Evolutionary conservation across 1,284 basidiomycete genomes (phyloP).

Genomic region (Tilletia indica): DNA sequence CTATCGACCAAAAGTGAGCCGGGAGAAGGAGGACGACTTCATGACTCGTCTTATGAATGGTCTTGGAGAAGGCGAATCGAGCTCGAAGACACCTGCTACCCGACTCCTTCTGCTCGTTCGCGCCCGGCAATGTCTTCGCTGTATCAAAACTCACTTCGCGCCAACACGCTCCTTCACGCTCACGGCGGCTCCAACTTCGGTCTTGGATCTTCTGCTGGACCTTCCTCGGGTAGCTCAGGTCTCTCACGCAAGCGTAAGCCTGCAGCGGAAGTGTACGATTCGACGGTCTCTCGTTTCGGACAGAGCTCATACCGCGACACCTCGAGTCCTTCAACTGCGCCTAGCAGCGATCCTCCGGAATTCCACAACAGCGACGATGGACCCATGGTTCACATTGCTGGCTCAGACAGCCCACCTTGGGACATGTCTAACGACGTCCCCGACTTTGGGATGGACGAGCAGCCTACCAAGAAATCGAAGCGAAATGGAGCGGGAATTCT

Average conservation of each 20-base stretch:
- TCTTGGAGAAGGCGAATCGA: constrained; percentile 27
- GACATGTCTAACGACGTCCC: constrained; percentile 35
- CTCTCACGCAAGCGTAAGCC: constrained; percentile 32
- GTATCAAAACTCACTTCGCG: constrained; percentile 11
- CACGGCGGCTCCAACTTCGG: constrained; percentile 17
- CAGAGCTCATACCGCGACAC: constrained; percentile 11
- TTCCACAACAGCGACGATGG: constrained; percentile 12
- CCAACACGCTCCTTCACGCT: constrained; percentile 16
- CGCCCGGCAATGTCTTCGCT: constrained; percentile 20
- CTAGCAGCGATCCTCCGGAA: constrained; percentile 9
- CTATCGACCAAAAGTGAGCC: constrained; percentile 37
- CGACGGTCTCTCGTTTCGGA: constrained; percentile 11
- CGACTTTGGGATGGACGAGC: constrained; percentile 16
- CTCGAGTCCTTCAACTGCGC: constrained; percentile 11
- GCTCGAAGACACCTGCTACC: not conserved
- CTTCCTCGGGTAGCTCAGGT: not conserved
- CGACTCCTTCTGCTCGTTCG: constrained; percentile 27
- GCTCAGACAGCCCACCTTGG: constrained; percentile 50
- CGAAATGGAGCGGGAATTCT: constrained; percentile 2
- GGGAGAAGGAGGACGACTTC: constrained; percentile 53
- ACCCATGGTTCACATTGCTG: constrained; percentile 39
- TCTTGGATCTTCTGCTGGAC: not conserved
- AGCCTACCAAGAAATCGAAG: constrained; percentile 27
- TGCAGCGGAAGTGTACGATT: constrained; percentile 9
- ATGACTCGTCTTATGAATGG: constrained; percentile 51